These are phyloP conservation scores for Emmonsiellopsis sp. DNA, from an alignment of 2,329 filamentous ascomycete species.

Conservation along the genomic window DNA sequence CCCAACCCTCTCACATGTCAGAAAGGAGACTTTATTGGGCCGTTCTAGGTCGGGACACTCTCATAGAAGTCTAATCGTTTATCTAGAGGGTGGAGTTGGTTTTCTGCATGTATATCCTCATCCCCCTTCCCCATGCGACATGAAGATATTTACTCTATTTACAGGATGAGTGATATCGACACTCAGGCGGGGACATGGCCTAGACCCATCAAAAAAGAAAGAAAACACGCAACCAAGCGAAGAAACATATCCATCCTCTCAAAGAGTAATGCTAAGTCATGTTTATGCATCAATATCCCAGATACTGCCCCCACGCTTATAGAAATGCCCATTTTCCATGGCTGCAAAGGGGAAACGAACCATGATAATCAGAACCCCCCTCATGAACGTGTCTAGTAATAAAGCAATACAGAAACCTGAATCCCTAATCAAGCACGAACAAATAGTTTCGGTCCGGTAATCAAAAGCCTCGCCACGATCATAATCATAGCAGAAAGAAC, in stretches of 20 bases:
- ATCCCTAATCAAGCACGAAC: constrained; percentile 18
- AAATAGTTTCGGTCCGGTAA: constrained; percentile 22
- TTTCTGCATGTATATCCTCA: no score
- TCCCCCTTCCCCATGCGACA: no score
- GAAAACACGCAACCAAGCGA: background rate
- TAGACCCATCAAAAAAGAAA: background rate
- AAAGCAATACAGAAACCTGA: background rate
- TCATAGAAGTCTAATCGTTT: no score
- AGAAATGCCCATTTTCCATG: background rate
- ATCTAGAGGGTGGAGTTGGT: no score
- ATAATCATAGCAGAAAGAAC: constrained; percentile 6
- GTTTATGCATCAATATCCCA: background rate
- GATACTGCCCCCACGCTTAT: background rate
- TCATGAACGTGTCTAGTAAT: background rate
- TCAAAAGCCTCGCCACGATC: constrained; percentile 20
- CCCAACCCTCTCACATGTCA: no score
- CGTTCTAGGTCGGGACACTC: no score
- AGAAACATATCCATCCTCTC: background rate
- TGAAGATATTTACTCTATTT: no score
- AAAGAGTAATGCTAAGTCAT: background rate
- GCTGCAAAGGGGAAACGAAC: background rate
- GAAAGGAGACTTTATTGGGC: no score
- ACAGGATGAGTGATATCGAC: no score
- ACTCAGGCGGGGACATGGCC: no score
- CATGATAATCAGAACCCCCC: no score